Evolutionary conservation across 2,329 filamentous ascomycete genomes (phyloP), one percentile per base, ranked within the genome.

Genomic region (Penicillium sclerotiorum): DNA sequence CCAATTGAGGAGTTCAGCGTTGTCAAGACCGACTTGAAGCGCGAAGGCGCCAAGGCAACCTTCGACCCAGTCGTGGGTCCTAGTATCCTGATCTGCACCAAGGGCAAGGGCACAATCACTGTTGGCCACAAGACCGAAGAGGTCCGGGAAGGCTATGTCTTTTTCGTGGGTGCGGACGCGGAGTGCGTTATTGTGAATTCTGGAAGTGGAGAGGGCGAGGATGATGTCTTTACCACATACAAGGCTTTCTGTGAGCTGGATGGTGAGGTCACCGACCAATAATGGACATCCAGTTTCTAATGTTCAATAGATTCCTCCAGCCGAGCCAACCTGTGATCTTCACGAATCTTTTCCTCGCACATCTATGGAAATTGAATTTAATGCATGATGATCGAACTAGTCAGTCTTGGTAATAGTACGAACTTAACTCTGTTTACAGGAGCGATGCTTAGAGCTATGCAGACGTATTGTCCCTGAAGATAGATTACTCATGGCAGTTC

Each of bases 1-100:
- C 94, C 94, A 0, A 99, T 99, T 56, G 90, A 96, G 45, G 94
- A 99, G 69, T 99, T 99, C 71, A 88, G 86, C 58, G 93, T 99
- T 13, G 84, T 96, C 39, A 86, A 90, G 64, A 88, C 89, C 0
- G 82, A 88, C 9, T 77, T 99, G 28, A 87, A 86, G 58, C 77
- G 74, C 36, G 71, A 79, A 0, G 88, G 85, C 2, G 84, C 89
- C 23, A 96, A 95, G 73, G 90, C 85, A 0, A 96, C 89, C 0
- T 95, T 99, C 62, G 92, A 96, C 55, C 80, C 85, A 0, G 83
- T 99, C 41, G 84, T 88, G 6, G 94, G 94, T 0, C 94, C 94
- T 0, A 96, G 91, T 69, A 91, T 99, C 61, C 72, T 97, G 57
- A 94, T 99, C 53, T 96, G 91, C 74, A 97, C 93, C 0, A 78